These are phyloP conservation scores for Botrytis deweyae DNA, from an alignment of 2,329 filamentous ascomycete species.

Conservation along the genomic window DNA sequence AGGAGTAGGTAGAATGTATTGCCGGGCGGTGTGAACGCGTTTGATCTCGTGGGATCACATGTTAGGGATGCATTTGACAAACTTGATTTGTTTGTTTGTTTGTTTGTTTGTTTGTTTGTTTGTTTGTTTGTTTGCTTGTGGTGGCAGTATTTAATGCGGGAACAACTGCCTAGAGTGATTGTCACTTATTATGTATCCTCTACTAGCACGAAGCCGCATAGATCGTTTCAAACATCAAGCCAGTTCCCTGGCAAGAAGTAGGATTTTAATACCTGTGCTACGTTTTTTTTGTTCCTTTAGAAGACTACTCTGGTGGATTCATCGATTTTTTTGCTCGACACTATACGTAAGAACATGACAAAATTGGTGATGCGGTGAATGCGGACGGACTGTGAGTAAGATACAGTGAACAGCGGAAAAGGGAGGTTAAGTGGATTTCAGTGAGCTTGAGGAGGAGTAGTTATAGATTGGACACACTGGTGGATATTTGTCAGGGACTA, in stretches of 20 bases:
- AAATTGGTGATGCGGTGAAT: too few relatives aligned
- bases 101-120: background rate
- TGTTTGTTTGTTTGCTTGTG: background rate
- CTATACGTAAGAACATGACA: too few relatives aligned
- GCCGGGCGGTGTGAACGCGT: too few relatives aligned
- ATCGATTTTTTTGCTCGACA: too few relatives aligned
- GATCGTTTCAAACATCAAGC: background rate
- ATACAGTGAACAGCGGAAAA: too few relatives aligned
- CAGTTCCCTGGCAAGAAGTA: background rate
- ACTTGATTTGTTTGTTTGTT: background rate
- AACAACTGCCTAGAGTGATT: background rate
- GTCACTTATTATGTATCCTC: rapidly evolving
- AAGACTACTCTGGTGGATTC: too few relatives aligned
- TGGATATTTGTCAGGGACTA: too few relatives aligned
- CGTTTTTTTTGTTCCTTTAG: background rate
- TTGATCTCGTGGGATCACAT: background rate
- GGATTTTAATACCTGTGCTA: background rate
- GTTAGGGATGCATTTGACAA: background rate
- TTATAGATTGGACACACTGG: too few relatives aligned
- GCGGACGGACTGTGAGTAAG: too few relatives aligned
- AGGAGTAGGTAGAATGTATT: background rate
- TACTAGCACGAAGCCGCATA: background rate
- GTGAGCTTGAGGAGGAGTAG: too few relatives aligned
- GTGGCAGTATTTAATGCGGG: background rate
- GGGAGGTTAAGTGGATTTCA: too few relatives aligned